Base-by-base conservation (phyloP, 495 filamentous ascomycete genomes). In the Mycothermus thermophilus region DNA sequence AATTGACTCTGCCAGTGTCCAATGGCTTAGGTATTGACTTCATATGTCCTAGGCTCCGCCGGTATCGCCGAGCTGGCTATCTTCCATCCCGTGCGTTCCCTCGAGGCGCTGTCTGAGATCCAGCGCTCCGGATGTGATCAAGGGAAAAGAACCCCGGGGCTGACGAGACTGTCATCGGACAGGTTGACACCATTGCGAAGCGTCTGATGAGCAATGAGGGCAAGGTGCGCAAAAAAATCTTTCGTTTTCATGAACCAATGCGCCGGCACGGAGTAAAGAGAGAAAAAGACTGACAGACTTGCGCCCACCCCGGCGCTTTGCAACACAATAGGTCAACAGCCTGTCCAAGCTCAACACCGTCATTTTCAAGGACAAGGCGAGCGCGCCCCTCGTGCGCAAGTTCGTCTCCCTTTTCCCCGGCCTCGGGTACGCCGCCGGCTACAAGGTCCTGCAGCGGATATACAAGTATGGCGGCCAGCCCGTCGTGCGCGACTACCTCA, bases 401-500 rank as follows among this genome's bases (percentile, higher is more conserved):
- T 94, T 95, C 61, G 76, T 94, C 54, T 93, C 90, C 19, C 67
- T 99, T 18, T 99, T 99, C 62, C 90, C 90, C 26, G 90, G 90
- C 43, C 69, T 99, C 27, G 90, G 90, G 44, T 99, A 96, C 54
- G 90, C 90, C 19, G 90, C 90, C 34, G 85, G 88, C 34, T 99
- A 99, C 66, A 99, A 99, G 74, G 82, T 90, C 44, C 73, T 93
- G 35, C 90, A 99, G 71, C 71, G 90, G 49, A 76, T 99, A 52
- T 99, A 99, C 70, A 99, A 99, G 63, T 99, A 94, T 54, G 90
- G 90, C 40, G 90, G 90, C 35, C 90, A 99, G 69, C 90, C 90
- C 7, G 88, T 95, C 50, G 86, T 79, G 3, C 77, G 88, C 27
- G 90, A 99, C 58, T 94, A 80, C 60, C 72, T 99, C 23, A 70